Evolutionary conservation across 148 eudicot genomes (phyloP).

Genomic region (Silene conica): DNA sequence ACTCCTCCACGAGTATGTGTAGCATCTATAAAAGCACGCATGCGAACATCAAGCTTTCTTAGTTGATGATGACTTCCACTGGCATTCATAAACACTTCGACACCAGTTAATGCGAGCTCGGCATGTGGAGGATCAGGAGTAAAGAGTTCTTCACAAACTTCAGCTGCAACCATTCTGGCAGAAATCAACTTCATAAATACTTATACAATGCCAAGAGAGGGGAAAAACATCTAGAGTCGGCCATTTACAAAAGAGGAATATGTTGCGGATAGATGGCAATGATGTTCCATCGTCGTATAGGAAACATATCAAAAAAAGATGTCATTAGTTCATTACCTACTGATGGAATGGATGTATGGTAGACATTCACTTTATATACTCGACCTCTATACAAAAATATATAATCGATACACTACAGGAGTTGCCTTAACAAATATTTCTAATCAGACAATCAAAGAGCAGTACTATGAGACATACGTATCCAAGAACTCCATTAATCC

Average conservation of each 20-base stretch:
- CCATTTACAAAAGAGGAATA: too few species aligned
- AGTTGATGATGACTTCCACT: slow-evolving; percentile 99
- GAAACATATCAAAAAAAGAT: too few species aligned
- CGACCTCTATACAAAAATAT: too few species aligned
- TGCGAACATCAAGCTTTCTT: slow-evolving; percentile 84
- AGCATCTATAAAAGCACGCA: slow-evolving; percentile 83
- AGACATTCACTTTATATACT: too few species aligned
- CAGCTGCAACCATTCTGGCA: slow-evolving; percentile 85
- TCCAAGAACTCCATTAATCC: slow-evolving; percentile 78
- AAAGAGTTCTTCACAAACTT: slow-evolving; percentile 90
- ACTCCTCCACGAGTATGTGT: slow-evolving; percentile 92
- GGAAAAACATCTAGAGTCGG: too few species aligned
- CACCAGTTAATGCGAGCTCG: slow-evolving; percentile 87
- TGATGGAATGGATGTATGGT: too few species aligned
- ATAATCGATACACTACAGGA: not conserved
- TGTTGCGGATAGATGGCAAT: too few species aligned
- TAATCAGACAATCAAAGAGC: not conserved
- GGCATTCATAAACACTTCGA: slow-evolving; percentile 94
- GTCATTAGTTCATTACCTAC: too few species aligned
- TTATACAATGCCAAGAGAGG: not conserved
- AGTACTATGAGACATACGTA: slow-evolving; percentile 48
- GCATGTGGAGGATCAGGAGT: slow-evolving; percentile 74
- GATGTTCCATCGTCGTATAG: too few species aligned
- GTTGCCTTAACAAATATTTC: not conserved
- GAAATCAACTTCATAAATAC: slow-evolving; percentile 20